Base-by-base conservation (phyloP, 495 filamentous ascomycete species). In the Cladorrhinum samala region DNA sequence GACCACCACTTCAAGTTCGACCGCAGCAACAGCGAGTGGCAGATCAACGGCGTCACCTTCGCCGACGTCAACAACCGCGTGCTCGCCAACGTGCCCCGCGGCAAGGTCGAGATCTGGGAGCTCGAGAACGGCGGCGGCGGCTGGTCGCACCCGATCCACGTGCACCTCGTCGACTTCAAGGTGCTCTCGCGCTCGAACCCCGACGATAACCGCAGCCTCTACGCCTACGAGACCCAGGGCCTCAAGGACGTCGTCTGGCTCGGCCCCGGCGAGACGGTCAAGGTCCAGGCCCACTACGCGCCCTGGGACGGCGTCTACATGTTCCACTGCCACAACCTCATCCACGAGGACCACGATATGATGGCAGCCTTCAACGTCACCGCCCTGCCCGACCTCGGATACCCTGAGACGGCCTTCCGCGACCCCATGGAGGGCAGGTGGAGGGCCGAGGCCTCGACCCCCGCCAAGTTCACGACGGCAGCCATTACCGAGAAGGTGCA, bases 321-420 rank as follows among this genome's bases (percentile, higher is more conserved):
- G 77, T 77, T 77, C 56, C 74, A 77, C 51, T 79, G 76, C 67
- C 79, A 83, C 59, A 82, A 82, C 52, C 61, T 80, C 21, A 69
- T 82, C 45, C 80, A 82, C 55, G 80, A 82, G 54, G 80, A 81
- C 55, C 69, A 82, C 59, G 79, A 78, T 51, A 82, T 82, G 80
- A 81, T 82, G 79, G 78, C 70, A 1, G 79, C 78, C 13, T 81
- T 83, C 60, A 83, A 83, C 53, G 72, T 80, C 33, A 73, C 75
- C 6, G 64, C 55, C n/a, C 63, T 78, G 7, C 46, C 59, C 1
- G 66, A 75, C 54, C 70, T 73, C 37, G 76, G 75, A 8, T 80
- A 80, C 59, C 61, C 62, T 6, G 71, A 78, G 57, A 74, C 64
- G 0, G 66, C 63, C 25, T 74, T 72, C 56, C 37, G 54, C 4